A percentile compares a stretch with the other conserved stretches of the same genome.
These are phyloP conservation scores for Lumnitzera littorea DNA, from an alignment of 345 rosid species.

Conservation along the genomic window DNA sequence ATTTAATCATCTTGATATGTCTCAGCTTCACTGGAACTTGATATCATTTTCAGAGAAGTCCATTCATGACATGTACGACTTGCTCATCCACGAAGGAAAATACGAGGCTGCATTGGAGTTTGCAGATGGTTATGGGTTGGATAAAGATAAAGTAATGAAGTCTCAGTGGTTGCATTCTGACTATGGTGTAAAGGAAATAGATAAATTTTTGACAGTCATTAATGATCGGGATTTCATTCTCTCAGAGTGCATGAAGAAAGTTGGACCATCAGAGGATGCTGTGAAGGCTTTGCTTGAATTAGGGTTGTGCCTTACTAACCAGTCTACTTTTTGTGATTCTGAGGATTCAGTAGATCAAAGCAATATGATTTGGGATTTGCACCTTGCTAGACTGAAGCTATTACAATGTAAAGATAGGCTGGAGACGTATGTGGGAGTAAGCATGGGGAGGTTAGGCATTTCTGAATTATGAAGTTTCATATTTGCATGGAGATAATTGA, in stretches of 20 bases:
- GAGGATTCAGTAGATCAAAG: slow-evolving; percentile 34
- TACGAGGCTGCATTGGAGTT: slow-evolving; percentile 72
- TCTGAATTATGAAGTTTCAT: slow-evolving; percentile 12
- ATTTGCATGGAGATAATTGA: too few relatives aligned
- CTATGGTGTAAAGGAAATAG: slow-evolving; percentile 50
- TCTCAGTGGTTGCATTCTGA: slow-evolving; percentile 77
- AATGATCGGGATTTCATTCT: slow-evolving; percentile 68
- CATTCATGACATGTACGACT: slow-evolving; percentile 68
- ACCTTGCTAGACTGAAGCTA: slow-evolving; percentile 75
- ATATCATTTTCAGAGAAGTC: slow-evolving; percentile 74
- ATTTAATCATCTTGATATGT: slow-evolving; percentile 28
- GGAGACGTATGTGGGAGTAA: slow-evolving; percentile 91
- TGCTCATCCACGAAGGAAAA: slow-evolving; percentile 48
- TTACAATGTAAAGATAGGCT: slow-evolving; percentile 76
- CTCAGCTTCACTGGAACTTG: slow-evolving; percentile 54
- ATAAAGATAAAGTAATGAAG: slow-evolving; percentile 71
- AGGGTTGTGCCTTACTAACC: slow-evolving; percentile 57
- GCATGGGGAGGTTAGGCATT: slow-evolving; percentile 79
- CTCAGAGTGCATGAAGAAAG: slow-evolving; percentile 68
- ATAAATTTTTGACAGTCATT: slow-evolving; percentile 47
- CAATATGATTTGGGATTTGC: slow-evolving; percentile 55
- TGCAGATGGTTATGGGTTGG: slow-evolving; percentile 71
- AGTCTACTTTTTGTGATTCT: slow-evolving; percentile 39
- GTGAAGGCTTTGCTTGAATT: slow-evolving; percentile 60
- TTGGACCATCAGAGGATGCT: slow-evolving; percentile 78